Base-by-base conservation (phyloP, 108 stramenopile species). In the Fragilaria crotonensis region DNA sequence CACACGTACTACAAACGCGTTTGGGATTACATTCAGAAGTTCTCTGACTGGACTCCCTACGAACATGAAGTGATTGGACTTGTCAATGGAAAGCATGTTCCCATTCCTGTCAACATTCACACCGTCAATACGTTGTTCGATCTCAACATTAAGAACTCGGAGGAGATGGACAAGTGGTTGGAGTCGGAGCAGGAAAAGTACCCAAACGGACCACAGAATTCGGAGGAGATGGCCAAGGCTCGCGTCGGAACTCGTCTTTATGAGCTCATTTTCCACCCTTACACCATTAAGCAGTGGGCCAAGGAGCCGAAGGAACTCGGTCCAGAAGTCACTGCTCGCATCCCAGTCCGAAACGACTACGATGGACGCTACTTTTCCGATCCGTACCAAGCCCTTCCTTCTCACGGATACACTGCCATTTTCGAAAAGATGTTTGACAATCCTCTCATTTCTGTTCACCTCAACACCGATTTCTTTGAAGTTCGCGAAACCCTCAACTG, bases 281-380 rank as follows among this genome's bases (percentile, higher is more conserved):
- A 88, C 64, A 92, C 90, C 1, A 71, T 59, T 33, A 91, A 91
- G 47, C 90, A 92, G 60, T 92, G 90, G 90, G 81, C 66, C 25
- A 81, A 76, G 51, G 57, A 73, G 28, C 90, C 90, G 0, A 65
- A 49, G 36, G 80, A 88, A 26, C 64, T 92, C 51, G 83, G 76
- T 46, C 78, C 90, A 5, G 77, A 76, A 62, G 86, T 92, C 11
- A 72, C 83, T 7, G 67, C 81, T 1, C 72, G 90, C 18, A 86
- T 92, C 20, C 90, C 90, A 4, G 84, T 88, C 0, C 64, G 83
- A 41, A 83, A 77, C 50, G 64, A 81, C 51, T 59, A 41, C 50
- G 84, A 92, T 52, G 67, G 57, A 18, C 77, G 86, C 14, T 88
- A 92, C 67, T 92, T 92, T 62, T 67, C 57, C 17, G 90, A 92